Percentiles rank a stretch among this genome's conserved stretches.
phyloP scores from a whole-genome alignment of 768 basidiomycete species.

The Russula earlei region DNA sequence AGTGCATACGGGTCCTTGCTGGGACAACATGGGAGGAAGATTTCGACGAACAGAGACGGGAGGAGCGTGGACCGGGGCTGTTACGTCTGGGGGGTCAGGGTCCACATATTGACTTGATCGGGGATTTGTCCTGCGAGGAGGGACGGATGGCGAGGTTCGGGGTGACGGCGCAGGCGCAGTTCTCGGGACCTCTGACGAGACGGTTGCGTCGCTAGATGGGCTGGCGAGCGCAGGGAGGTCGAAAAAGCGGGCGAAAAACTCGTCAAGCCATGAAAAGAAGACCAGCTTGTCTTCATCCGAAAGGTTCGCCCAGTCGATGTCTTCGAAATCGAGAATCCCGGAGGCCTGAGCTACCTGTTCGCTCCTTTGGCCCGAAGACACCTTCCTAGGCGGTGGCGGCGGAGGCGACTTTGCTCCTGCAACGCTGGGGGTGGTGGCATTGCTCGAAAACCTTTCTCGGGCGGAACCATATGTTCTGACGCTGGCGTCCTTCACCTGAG shows the following conservation, averaged over 20 bases:
- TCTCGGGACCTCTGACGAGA: neutral
- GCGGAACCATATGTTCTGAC: constrained; percentile 6
- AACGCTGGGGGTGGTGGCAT: neutral
- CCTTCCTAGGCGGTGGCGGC: neutral
- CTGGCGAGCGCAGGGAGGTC: constrained; percentile 17
- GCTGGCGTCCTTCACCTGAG: constrained; percentile 4
- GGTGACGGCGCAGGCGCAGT: neutral
- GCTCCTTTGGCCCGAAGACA: neutral
- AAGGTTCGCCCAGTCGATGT: constrained; percentile 63
- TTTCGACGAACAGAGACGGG: neutral
- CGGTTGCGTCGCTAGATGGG: neutral
- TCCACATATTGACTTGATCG: neutral
- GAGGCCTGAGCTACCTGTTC: neutral
- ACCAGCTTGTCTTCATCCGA: constrained; percentile 55
- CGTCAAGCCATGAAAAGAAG: constrained; percentile 75
- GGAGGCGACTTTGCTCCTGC: constrained; percentile 1
- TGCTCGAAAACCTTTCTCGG: neutral
- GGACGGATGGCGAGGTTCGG: neutral
- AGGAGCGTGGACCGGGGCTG: neutral
- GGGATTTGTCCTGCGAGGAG: neutral
- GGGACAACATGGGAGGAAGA: constrained; percentile 1
- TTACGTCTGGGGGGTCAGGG: neutral
- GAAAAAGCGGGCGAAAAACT: constrained; percentile 54
- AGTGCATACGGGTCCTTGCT: constrained; percentile 5
- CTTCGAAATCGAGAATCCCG: constrained; percentile 7